These are phyloP conservation scores for Talinum fruticosum DNA, from an alignment of 148 eudicot species.

Conservation along the genomic window DNA sequence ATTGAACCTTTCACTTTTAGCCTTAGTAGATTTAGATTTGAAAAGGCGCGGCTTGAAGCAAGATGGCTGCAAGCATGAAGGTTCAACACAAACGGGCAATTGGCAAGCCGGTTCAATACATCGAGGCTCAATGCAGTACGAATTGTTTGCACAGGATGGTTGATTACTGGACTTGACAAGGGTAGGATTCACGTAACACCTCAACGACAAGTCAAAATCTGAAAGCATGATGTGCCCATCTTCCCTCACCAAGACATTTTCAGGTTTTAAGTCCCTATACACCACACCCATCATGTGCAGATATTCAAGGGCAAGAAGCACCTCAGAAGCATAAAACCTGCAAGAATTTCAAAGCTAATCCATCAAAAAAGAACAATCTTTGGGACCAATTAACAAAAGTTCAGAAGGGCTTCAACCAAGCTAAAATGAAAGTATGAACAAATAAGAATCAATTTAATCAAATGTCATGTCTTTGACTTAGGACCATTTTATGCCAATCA, in stretches of 20 bases:
- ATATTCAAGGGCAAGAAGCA: conserved; percentile 77
- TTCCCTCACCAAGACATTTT: conserved; percentile 76
- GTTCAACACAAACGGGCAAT: conserved; percentile 58
- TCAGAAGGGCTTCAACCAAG: neutral
- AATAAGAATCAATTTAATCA: conserved; percentile 4
- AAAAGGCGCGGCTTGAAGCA: conserved; percentile 64
- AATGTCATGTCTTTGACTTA: conserved; percentile 17
- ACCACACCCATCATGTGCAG: conserved; percentile 90
- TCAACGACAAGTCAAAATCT: conserved; percentile 70
- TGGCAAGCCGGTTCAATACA: conserved; percentile 62
- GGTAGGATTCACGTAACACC: conserved; percentile 65
- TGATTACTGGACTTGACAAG: conserved; percentile 46
- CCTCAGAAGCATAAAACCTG: conserved; percentile 89
- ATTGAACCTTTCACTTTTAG: conserved; percentile 26
- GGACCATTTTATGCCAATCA: conserved; percentile 16
- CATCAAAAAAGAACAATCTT: neutral
- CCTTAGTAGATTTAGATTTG: conserved; percentile 43
- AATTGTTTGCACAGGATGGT: conserved; percentile 43
- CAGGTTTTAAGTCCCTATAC: conserved; percentile 81
- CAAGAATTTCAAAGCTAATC: conserved; percentile 13
- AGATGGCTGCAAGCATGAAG: conserved; percentile 68
- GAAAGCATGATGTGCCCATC: conserved; percentile 92
- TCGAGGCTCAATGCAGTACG: conserved; percentile 63
- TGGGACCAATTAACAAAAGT: neutral
- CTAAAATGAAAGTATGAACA: neutral